Conservation (phyloP, 805 yeast genomes). For the Yamadazyma laniorum region DNA sequence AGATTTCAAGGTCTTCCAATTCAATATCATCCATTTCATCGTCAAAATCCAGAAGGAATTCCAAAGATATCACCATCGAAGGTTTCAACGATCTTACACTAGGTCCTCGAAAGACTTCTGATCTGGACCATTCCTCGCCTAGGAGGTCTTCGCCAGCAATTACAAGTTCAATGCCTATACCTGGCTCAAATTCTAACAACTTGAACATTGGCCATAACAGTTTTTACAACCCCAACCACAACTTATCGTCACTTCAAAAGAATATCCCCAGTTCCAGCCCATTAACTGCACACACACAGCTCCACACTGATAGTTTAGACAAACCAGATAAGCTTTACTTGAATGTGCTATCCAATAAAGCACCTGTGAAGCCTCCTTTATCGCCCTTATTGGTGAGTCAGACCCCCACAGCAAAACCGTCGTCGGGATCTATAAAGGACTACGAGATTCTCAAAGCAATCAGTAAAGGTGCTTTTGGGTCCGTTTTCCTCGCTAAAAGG, state of each 20-base stretch:
- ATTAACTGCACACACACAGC: constrained; percentile 14
- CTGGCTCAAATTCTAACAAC: neutral
- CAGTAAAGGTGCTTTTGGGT: constrained; percentile 96
- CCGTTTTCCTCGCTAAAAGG: constrained; percentile 83
- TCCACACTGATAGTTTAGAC: constrained; percentile 4
- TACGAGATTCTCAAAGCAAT: constrained; percentile 91
- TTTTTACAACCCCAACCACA: constrained; percentile 21
- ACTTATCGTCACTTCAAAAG: constrained; percentile 61
- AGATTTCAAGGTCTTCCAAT: constrained; percentile 12
- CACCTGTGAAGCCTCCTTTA: constrained; percentile 56
- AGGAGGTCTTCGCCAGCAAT: constrained; percentile 55
- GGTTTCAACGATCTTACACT: constrained; percentile 29
- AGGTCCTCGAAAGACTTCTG: constrained; percentile 11
- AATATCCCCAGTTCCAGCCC: constrained; percentile 39
- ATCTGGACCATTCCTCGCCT: constrained; percentile 42
- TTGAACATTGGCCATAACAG: constrained; percentile 6
- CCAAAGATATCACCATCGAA: constrained; percentile 22
- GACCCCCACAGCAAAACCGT: constrained; percentile 50
- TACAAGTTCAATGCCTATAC: constrained; percentile 11
- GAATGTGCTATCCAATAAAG: neutral
- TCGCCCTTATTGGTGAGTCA: constrained; percentile 78
- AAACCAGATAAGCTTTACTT: constrained; percentile 1
- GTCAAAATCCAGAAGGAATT: constrained; percentile 17
- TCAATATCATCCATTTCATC: constrained; percentile 19
- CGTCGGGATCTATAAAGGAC: constrained; percentile 73